These are phyloP conservation scores for Phoma sp. DNA, from an alignment of 2,329 filamentous ascomycete genomes.

Conservation along the genomic window DNA sequence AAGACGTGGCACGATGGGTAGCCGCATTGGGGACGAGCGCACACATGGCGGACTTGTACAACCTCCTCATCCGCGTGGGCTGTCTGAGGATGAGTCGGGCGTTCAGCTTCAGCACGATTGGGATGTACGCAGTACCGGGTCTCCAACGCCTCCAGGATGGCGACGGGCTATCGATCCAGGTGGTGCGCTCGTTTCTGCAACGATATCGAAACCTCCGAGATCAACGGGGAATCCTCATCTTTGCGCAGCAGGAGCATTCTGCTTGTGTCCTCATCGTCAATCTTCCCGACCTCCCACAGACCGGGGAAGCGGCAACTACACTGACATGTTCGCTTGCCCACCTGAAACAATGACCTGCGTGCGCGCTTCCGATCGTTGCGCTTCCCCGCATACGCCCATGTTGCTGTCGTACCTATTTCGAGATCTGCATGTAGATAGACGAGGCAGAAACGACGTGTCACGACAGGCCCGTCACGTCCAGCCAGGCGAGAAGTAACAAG, in stretches of 20 bases:
- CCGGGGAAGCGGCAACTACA: slow-evolving; percentile 21
- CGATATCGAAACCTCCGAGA: slow-evolving; percentile 4
- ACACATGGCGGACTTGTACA: slow-evolving; percentile 24
- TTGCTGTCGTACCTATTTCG: slow-evolving; percentile 36
- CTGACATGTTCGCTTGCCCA: slow-evolving; percentile 4
- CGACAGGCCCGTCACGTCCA: slow-evolving; percentile 17
- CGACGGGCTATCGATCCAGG: neutral
- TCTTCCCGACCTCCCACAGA: slow-evolving; percentile 11
- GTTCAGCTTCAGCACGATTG: neutral
- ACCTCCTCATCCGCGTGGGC: slow-evolving; percentile 3
- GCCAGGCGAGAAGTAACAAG: slow-evolving; percentile 7
- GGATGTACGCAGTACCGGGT: neutral
- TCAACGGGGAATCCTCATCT: slow-evolving; percentile 4
- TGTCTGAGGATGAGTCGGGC: slow-evolving; percentile 5
- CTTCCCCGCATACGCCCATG: slow-evolving; percentile 33
- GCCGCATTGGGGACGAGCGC: slow-evolving; percentile 10
- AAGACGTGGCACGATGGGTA: slow-evolving; percentile 14
- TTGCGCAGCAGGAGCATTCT: neutral
- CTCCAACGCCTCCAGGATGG: slow-evolving; percentile 1
- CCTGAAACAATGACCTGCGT: slow-evolving; percentile 28
- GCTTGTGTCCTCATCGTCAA: slow-evolving; percentile 2
- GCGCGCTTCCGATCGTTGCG: slow-evolving; percentile 21
- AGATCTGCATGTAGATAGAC: slow-evolving; percentile 34
- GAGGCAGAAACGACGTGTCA: slow-evolving; percentile 20
- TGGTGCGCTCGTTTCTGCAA: slow-evolving; percentile 1